Conservation (phyloP, 257 asterid species). For the Solanum lycopersicoides region DNA sequence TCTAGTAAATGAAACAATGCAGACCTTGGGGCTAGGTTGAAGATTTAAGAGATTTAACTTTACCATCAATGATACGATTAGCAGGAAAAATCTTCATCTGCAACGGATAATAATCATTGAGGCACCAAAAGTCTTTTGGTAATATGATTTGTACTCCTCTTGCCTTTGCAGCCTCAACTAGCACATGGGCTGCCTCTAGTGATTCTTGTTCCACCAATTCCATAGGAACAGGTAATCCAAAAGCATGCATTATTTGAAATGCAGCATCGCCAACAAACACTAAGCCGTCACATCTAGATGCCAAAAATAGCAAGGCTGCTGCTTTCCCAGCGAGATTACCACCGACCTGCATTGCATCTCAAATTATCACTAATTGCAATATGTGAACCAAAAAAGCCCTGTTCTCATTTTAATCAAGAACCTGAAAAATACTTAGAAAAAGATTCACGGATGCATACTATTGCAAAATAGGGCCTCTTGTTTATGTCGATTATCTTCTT, state of each 20-base stretch:
- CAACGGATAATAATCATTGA: slow-evolving; percentile 15
- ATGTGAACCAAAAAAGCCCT: background rate
- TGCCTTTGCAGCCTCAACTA: slow-evolving; percentile 52
- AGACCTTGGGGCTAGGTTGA: background rate
- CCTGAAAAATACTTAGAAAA: background rate
- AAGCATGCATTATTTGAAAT: slow-evolving; percentile 75
- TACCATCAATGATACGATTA: slow-evolving; percentile 50
- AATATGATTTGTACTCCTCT: slow-evolving; percentile 47
- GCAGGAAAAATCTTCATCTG: slow-evolving; percentile 37
- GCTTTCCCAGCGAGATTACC: slow-evolving; percentile 72
- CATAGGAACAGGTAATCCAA: slow-evolving; percentile 54
- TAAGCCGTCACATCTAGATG: slow-evolving; percentile 68
- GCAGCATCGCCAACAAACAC: slow-evolving; percentile 77
- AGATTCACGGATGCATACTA: slow-evolving; percentile 38
- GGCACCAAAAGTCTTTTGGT: slow-evolving; percentile 80
- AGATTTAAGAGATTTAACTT: slow-evolving; percentile 3
- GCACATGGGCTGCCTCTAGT: slow-evolving; percentile 33
- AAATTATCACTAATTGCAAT: background rate
- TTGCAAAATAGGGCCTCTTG: slow-evolving; percentile 58
- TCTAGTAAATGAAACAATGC: background rate
- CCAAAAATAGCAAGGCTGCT: slow-evolving; percentile 47
- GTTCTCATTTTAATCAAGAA: background rate
- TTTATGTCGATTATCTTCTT: slow-evolving; percentile 37
- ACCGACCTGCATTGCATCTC: slow-evolving; percentile 49
- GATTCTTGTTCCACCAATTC: slow-evolving; percentile 48